Evolutionary conservation across 768 basidiomycete genomes (phyloP).

Genomic region (Podaxis sp.): DNA sequence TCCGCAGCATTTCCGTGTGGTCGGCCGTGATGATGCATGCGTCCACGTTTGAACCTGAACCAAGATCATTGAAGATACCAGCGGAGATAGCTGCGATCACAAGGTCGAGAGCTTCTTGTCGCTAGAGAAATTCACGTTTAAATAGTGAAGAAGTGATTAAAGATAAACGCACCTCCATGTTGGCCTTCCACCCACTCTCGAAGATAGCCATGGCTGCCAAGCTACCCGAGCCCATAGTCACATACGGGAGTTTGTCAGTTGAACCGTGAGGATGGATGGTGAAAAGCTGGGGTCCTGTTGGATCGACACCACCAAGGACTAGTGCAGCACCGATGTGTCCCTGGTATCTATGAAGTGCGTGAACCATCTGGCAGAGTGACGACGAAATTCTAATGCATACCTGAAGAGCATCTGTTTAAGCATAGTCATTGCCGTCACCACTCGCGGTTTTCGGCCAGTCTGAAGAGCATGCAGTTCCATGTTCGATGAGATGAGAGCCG

Average conservation of each 20-base stretch:
- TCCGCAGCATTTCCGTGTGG: slow-evolving; percentile 89
- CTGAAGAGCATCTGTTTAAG: slow-evolving; percentile 92
- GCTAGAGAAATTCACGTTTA: slow-evolving; percentile 34
- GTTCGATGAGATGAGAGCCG: slow-evolving; percentile 93
- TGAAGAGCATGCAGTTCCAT: slow-evolving; percentile 90
- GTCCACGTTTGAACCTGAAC: slow-evolving; percentile 98
- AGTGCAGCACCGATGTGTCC: slow-evolving; percentile 94
- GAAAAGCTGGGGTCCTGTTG: slow-evolving; percentile 91
- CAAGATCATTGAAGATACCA: slow-evolving; percentile 99
- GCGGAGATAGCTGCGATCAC: slow-evolving; percentile 87
- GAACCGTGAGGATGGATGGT: slow-evolving; percentile 96
- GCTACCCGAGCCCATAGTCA: slow-evolving; percentile 97
- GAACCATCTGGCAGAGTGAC: neutral
- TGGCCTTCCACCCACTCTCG: slow-evolving; percentile 77
- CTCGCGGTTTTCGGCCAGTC: slow-evolving; percentile 86
- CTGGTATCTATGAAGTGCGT: slow-evolving; percentile 59
- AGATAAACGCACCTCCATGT: slow-evolving; percentile 62
- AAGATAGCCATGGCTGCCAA: slow-evolving; percentile 99
- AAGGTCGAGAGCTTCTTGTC: slow-evolving; percentile 74
- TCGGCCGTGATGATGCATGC: slow-evolving; percentile 90
- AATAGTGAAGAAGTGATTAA: neutral
- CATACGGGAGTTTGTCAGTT: slow-evolving; percentile 97
- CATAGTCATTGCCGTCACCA: slow-evolving; percentile 99
- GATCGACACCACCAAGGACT: slow-evolving; percentile 95
- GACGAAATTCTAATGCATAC: slow-evolving; percentile 34